Evolutionary conservation across 257 asterid genomes (phyloP), one percentile per base, ranked within the genome.

Genomic region (Coffea eugenioides): DNA sequence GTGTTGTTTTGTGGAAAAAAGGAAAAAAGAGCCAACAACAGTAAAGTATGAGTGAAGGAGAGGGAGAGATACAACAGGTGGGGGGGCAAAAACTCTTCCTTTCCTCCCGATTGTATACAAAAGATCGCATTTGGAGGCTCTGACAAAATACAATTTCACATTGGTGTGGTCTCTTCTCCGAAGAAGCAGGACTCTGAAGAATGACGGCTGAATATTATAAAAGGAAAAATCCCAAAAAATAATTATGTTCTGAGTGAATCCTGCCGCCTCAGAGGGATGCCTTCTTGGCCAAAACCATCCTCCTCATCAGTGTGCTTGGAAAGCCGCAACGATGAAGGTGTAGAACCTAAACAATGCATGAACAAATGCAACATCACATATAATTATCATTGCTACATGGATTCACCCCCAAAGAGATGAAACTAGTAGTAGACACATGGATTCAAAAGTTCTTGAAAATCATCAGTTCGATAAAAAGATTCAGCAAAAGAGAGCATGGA

Each of bases 231-330:
- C 49, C 54, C 76, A 34, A 52, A n/a, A 51, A 66, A 57, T 85
- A 82, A 82, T 36, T 84, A 66, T 64, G 88, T 86, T 89, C 94
- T 90, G 51, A n/a, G 83, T 62, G 93, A 79, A 54, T 92, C 97
- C 79, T 92, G 95, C 79, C 96, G 97, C 87, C 85, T 87, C 71
- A 94, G 83, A 69, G 97, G 98, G 72, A 90, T 87, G 73, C 93
- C 97, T 89, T 94, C 98, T 67, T 84, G 90, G 67, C 86, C 94
- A 83, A 87, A 90, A 83, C 90, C 89, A 85, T 91, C 85, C 69
- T 84, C 96, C 74, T 90, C 97, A 25, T 91, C 91, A 0, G 64
- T 73, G 39, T 91, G 94, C 84, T 88, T 93, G 6, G 87, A 83
- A 18, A 83, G 91, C 79, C 92, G 87, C 68, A 78, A 34, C 51